Conservation (phyloP, 495 filamentous ascomycete genomes). For the Rhypophila decipiens region DNA sequence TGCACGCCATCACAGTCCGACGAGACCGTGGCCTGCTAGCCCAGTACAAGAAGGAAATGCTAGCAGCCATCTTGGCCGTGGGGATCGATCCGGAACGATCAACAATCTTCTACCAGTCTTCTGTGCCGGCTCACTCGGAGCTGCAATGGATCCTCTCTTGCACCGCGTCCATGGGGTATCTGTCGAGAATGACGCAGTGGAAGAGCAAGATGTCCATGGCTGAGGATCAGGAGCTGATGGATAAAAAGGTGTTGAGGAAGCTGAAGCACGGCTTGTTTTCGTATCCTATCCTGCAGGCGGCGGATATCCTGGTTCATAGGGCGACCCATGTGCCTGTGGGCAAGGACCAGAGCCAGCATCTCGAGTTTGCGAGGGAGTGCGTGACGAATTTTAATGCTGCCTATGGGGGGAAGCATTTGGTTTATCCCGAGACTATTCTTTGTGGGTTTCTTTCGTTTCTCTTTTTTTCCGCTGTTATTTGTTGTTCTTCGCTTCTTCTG, state of each 20-base stretch:
- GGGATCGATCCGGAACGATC: slow-evolving; percentile 69
- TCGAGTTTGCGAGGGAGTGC: slow-evolving; percentile 83
- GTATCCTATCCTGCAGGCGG: slow-evolving; percentile 92
- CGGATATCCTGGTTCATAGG: slow-evolving; percentile 83
- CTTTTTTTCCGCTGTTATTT: not conserved
- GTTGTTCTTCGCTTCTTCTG: no score
- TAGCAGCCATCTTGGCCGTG: slow-evolving; percentile 76
- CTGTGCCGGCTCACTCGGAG: slow-evolving; percentile 71
- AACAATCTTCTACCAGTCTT: slow-evolving; percentile 81
- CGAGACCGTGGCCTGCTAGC: slow-evolving; percentile 55
- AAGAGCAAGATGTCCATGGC: slow-evolving; percentile 72
- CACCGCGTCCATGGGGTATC: slow-evolving; percentile 78
- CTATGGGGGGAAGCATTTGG: slow-evolving; percentile 54
- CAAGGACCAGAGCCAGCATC: slow-evolving; percentile 86
- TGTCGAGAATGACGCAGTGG: slow-evolving; percentile 97
- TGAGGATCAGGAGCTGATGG: slow-evolving; percentile 46
- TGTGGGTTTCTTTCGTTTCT: slow-evolving; percentile 44
- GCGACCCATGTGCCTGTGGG: slow-evolving; percentile 95
- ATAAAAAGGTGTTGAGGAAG: slow-evolving; percentile 45
- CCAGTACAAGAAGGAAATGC: slow-evolving; percentile 60
- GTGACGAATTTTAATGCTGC: slow-evolving; percentile 77
- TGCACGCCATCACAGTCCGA: slow-evolving; percentile 82
- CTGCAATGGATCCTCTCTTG: slow-evolving; percentile 96
- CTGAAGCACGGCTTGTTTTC: slow-evolving; percentile 91
- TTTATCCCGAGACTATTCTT: slow-evolving; percentile 65